These are phyloP conservation scores for Zarea fungicola DNA, from an alignment of 2,329 filamentous ascomycete genomes.

Conservation along the genomic window DNA sequence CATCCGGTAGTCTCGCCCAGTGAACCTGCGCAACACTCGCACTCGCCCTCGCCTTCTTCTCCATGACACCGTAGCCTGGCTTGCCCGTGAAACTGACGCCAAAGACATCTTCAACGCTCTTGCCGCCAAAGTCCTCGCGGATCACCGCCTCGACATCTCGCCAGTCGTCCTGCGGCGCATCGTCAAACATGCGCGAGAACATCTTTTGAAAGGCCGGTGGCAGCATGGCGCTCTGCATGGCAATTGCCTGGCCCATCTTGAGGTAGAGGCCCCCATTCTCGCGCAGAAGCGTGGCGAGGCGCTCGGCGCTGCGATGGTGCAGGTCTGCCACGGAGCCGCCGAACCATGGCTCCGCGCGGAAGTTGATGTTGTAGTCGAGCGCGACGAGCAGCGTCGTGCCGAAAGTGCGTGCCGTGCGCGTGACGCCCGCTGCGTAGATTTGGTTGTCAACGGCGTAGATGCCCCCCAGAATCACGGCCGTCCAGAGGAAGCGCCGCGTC, in stretches of 20 bases:
- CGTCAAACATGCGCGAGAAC: slow-evolving; percentile 96
- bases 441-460: slow-evolving; percentile 66
- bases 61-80: slow-evolving; percentile 61
- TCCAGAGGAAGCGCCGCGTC: slow-evolving; percentile 65
- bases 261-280: slow-evolving; percentile 90
- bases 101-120: slow-evolving; percentile 83
- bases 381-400: slow-evolving; percentile 73
- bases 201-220: slow-evolving; percentile 94
- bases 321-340: slow-evolving; percentile 71
- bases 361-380: slow-evolving; percentile 95
- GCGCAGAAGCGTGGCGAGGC: slow-evolving; percentile 74
- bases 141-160: slow-evolving; percentile 80
- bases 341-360: slow-evolving; percentile 70
- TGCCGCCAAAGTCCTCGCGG: slow-evolving; percentile 82
- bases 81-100: slow-evolving; percentile 75
- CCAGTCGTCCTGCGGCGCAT: slow-evolving; percentile 92
- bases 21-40: slow-evolving; percentile 96
- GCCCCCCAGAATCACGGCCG: slow-evolving; percentile 53
- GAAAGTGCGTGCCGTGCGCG: slow-evolving; percentile 78
- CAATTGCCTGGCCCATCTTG: slow-evolving; percentile 97
- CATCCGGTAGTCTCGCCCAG: slow-evolving; percentile 82
- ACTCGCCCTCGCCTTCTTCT: slow-evolving; percentile 60
- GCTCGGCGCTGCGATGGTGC: slow-evolving; percentile 77
- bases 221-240: slow-evolving; percentile 93
- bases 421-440: slow-evolving; percentile 73